Conservation (phyloP, 2,329 filamentous ascomycete genomes). For the Aspergillus alliaceus region DNA sequence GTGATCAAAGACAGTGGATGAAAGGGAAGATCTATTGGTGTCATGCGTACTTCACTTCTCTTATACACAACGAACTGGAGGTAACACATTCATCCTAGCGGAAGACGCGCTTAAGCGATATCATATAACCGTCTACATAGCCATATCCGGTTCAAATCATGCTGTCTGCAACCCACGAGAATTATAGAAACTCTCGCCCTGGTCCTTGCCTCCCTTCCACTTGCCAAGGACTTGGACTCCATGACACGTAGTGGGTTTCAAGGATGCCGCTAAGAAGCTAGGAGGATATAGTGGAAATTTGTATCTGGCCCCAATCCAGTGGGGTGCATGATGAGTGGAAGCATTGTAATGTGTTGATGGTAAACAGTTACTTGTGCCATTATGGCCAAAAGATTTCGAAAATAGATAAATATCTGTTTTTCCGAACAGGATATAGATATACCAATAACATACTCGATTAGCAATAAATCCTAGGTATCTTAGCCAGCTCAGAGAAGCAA, state of each 20-base stretch:
- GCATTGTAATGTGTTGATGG: neutral
- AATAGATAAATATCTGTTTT: neutral
- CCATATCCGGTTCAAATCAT: neutral
- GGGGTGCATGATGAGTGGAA: neutral
- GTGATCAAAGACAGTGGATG: constrained; percentile 21
- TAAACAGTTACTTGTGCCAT: neutral
- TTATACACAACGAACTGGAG: neutral
- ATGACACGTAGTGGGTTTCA: neutral
- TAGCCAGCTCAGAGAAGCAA: neutral
- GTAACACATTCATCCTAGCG: neutral
- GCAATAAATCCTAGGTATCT: neutral
- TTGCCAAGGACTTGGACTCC: neutral
- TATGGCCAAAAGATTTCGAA: neutral
- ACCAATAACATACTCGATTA: neutral
- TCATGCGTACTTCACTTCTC: neutral
- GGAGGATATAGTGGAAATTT: neutral
- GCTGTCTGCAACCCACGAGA: neutral
- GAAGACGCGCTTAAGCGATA: neutral
- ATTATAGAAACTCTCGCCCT: neutral
- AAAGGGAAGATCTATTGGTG: neutral
- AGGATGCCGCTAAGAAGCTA: neutral
- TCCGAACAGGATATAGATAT: neutral
- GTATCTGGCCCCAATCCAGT: neutral
- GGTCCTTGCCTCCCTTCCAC: neutral
- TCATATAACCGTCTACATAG: neutral